These are phyloP conservation scores for Cercospora berteroae DNA, from an alignment of 2,329 filamentous ascomycete species.

Conservation along the genomic window DNA sequence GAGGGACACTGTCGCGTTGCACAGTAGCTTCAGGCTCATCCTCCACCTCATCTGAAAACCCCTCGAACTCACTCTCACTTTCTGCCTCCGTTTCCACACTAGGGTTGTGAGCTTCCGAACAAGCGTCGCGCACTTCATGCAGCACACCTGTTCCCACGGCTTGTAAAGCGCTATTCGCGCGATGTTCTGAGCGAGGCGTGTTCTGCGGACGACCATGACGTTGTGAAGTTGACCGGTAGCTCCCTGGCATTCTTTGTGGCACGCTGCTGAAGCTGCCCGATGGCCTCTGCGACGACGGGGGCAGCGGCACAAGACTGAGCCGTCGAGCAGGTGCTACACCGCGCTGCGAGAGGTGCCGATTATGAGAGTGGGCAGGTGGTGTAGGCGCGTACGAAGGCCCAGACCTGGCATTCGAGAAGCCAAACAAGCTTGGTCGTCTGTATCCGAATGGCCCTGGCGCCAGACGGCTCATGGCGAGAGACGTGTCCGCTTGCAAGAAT, in stretches of 20 bases:
- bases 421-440: background rate
- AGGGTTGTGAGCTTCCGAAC: background rate
- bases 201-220: background rate
- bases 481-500: background rate
- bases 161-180: background rate
- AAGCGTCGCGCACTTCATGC: background rate
- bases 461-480: background rate
- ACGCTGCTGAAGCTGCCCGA: background rate
- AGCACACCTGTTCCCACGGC: background rate
- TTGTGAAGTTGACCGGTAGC: background rate
- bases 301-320: background rate
- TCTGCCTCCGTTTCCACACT: background rate
- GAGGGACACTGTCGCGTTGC: background rate
- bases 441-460: background rate
- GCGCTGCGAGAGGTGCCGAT: background rate
- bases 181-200: background rate
- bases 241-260: background rate
- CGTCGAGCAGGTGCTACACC: background rate
- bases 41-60: background rate
- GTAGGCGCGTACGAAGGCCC: background rate
- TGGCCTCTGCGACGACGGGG: background rate
- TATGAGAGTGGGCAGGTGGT: background rate
- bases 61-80: constrained; percentile 2
- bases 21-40: background rate
- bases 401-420: background rate